Percentiles rank a stretch among this genome's conserved stretches.
phyloP scores from a whole-genome alignment of 2,329 filamentous ascomycete species.

The Paecilomyces variotii region DNA sequence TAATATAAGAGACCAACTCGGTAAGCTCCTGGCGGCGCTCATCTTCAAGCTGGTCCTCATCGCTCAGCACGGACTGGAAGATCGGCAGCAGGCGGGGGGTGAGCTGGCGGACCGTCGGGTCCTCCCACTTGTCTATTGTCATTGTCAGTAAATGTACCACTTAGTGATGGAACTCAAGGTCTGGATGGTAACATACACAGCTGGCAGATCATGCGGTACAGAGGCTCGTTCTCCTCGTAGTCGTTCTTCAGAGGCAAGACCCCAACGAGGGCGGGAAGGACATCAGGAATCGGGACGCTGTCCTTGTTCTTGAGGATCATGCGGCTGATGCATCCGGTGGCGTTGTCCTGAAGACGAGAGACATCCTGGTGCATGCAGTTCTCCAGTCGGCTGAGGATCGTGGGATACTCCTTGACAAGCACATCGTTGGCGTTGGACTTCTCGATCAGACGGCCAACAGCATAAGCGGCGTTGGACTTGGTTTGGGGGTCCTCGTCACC shows the following conservation, averaged over 20 bases:
- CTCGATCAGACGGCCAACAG: slow-evolving; percentile 73
- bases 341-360: slow-evolving; percentile 83
- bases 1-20: background rate
- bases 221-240: slow-evolving; percentile 90
- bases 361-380: slow-evolving; percentile 69
- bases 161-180: no score
- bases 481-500: slow-evolving; percentile 84
- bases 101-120: slow-evolving; percentile 37
- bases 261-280: slow-evolving; percentile 70
- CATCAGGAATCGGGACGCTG: slow-evolving; percentile 68
- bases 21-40: slow-evolving; percentile 8
- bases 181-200: slow-evolving; percentile 56
- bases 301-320: slow-evolving; percentile 90
- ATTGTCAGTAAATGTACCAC: slow-evolving; percentile 11
- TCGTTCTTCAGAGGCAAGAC: slow-evolving; percentile 85
- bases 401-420: slow-evolving; percentile 65
- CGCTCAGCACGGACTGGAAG: slow-evolving; percentile 40
- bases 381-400: slow-evolving; percentile 79
- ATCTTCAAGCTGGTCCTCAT: slow-evolving; percentile 40
- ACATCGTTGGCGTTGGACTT: slow-evolving; percentile 68
- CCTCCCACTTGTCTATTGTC: slow-evolving; percentile 37
- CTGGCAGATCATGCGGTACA: slow-evolving; percentile 83
- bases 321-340: slow-evolving; percentile 79
- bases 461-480: slow-evolving; percentile 93
- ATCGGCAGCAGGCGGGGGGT: slow-evolving; percentile 40